Base-by-base conservation (phyloP, 257 asterid genomes). In the Solanum clarkiae region DNA sequence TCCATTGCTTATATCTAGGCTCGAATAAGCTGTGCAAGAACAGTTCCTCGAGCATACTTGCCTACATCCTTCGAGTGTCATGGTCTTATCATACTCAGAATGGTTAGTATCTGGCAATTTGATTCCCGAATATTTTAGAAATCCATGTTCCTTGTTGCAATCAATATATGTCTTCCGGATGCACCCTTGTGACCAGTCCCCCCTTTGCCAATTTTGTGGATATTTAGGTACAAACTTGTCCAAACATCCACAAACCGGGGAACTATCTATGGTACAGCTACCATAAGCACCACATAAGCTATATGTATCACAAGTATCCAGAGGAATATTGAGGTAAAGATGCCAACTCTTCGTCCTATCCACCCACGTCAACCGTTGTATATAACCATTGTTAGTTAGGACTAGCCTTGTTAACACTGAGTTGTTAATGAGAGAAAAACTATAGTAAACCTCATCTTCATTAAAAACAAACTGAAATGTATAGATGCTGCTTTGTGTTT, bases 121-220 rank as follows among this genome's bases (percentile, higher is more conserved):
- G 65, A 85, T 84, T 6, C 88, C 85, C 4, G 88, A 85, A 63
- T 74, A 80, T 54, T 68, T 87, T 15, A 87, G 7, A 71, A 89
- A 89, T 14, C n/a, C 85, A 47, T 85, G 85, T 8, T 83, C 87
- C 10, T 86, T 68, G 36, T 22, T 42, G 54, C 88, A 86, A 82
- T 87, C 62, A 36, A 84, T 47, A 36, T 82, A 42, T 54, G 57
- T 81, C 49, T 82, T 85, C 32, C 91, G 44, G 2, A 77, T 80
- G 14, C 91, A 87, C 47, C 91, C 91, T 11, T 81, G 36, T 40
- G 89, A 86, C 89, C 89, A 86, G n/a, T 89, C 85, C 10, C 42
- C 69, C 29, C n/a, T 74, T 24, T 69, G 22, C 89, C 91, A 87
- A 12, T 70, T 69, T 13, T 82, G 71, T 5, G 16, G 84, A 87